These are phyloP conservation scores for Rhinocladiella similis DNA, from an alignment of 2,329 filamentous ascomycete species.

Conservation along the genomic window DNA sequence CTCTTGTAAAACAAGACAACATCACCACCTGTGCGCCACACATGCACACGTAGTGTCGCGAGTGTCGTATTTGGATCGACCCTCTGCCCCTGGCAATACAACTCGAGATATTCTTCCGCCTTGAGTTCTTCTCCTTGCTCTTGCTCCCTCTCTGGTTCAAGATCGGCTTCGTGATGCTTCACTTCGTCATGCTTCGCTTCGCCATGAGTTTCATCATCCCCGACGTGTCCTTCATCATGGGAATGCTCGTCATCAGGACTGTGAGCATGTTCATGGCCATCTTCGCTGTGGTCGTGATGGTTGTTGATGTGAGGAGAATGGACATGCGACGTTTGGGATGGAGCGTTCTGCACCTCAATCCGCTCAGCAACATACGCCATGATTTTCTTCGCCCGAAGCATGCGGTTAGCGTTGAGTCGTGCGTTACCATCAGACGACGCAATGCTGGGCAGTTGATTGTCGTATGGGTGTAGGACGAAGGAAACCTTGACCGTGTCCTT, in stretches of 20 bases:
- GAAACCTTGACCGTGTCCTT: slow-evolving; percentile 98
- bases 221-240: background rate
- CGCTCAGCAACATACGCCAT: slow-evolving; percentile 87
- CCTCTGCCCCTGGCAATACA: slow-evolving; percentile 78
- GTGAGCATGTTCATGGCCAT: background rate
- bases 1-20: slow-evolving; percentile 87
- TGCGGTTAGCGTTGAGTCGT: slow-evolving; percentile 91
- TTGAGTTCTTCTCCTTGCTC: slow-evolving; percentile 51
- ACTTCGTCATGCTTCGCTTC: background rate
- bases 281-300: background rate
- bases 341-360: slow-evolving; percentile 64
- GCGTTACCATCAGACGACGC: slow-evolving; percentile 76
- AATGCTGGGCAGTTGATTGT: slow-evolving; percentile 72
- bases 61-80: slow-evolving; percentile 84
- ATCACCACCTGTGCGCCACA: slow-evolving; percentile 95
- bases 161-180: background rate
- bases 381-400: slow-evolving; percentile 95
- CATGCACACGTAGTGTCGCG: slow-evolving; percentile 84
- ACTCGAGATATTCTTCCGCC: slow-evolving; percentile 89
- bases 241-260: background rate
- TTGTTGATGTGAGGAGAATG: background rate
- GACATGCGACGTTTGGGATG: background rate
- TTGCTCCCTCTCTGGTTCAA: background rate
- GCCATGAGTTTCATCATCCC: background rate
- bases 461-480: slow-evolving; percentile 82